Evolutionary conservation across 129 eudicot species (phyloP).

Genomic region (Flaveria linearis): DNA sequence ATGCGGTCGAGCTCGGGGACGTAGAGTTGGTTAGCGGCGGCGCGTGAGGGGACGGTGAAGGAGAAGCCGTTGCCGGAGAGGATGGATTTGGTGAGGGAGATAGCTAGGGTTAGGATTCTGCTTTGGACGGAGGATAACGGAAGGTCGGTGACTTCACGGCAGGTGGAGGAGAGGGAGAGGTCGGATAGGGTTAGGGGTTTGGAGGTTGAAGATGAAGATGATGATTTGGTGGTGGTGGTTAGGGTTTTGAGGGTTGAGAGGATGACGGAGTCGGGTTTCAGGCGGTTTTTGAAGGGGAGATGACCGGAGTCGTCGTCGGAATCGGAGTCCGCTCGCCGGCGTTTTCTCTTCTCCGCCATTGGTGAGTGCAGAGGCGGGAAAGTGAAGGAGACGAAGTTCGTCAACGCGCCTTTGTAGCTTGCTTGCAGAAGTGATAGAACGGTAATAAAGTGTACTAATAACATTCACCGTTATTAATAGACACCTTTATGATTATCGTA

Average conservation of each 20-base stretch:
- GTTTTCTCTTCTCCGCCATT: conserved; percentile 73
- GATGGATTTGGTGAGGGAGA: conserved; percentile 64
- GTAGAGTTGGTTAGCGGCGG: conserved; percentile 87
- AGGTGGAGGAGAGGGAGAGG: conserved; percentile 66
- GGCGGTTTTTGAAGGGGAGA: conserved; percentile 59
- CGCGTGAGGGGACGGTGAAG: conserved; percentile 87
- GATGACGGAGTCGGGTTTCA: conserved; percentile 71
- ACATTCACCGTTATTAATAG: too few species aligned
- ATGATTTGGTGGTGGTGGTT: conserved; percentile 35
- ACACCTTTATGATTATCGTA: too few species aligned
- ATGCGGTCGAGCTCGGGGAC: conserved; percentile 95
- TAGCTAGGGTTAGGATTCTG: conserved; percentile 55
- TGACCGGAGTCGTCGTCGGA: conserved; percentile 52
- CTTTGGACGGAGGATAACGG: conserved; percentile 71
- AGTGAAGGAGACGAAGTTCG: background rate
- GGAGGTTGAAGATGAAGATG: conserved; percentile 55
- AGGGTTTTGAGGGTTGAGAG: conserved; percentile 62
- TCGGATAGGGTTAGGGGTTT: conserved; percentile 67
- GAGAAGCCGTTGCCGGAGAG: conserved; percentile 83
- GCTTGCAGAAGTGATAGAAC: background rate
- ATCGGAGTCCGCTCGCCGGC: conserved; percentile 55
- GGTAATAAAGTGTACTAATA: too few species aligned
- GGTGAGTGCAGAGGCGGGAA: conserved; percentile 39
- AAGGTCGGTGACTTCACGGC: conserved; percentile 87
- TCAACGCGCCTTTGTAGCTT: background rate